These are phyloP conservation scores for Scutellaria baicalensis DNA, from an alignment of 257 asterid genomes.

Conservation along the genomic window DNA sequence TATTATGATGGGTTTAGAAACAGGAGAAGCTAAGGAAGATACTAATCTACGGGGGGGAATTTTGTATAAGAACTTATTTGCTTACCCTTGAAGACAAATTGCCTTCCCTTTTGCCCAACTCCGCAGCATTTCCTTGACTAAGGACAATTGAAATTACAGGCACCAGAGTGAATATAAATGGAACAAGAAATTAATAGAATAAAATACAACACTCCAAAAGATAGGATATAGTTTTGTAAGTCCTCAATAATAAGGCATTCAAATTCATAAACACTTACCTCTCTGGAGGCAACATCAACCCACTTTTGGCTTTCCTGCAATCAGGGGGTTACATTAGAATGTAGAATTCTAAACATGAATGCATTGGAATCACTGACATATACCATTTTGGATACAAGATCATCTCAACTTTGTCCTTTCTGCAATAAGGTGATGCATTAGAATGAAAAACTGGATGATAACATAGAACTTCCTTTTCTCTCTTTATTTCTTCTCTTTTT, in stretches of 20 bases:
- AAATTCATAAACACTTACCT: slow-evolving; percentile 7
- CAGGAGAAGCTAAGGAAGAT: neutral
- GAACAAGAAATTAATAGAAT: neutral
- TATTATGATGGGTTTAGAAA: neutral
- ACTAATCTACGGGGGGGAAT: neutral
- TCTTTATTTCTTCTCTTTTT: neutral
- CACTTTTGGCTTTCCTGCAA: slow-evolving; percentile 21
- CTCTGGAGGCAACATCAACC: slow-evolving; percentile 9
- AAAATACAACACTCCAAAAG: neutral
- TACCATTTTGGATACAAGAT: slow-evolving; percentile 21
- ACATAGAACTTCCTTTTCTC: neutral
- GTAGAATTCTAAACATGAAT: neutral
- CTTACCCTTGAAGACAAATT: slow-evolving; percentile 51
- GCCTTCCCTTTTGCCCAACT: slow-evolving; percentile 25
- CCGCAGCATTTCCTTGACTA: slow-evolving; percentile 34
- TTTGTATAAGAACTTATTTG: slow-evolving; percentile 5
- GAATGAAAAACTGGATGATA: slow-evolving; percentile 6
- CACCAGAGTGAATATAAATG: neutral
- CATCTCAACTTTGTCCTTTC: slow-evolving; percentile 21
- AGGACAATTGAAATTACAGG: neutral
- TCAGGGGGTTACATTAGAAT: slow-evolving; percentile 5
- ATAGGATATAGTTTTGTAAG: neutral
- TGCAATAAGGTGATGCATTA: slow-evolving; percentile 14
- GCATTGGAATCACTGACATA: neutral
- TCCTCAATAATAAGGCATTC: neutral